phyloP scores from a whole-genome alignment of 164 flowering plant genomes.

The Aristolochia contorta region DNA sequence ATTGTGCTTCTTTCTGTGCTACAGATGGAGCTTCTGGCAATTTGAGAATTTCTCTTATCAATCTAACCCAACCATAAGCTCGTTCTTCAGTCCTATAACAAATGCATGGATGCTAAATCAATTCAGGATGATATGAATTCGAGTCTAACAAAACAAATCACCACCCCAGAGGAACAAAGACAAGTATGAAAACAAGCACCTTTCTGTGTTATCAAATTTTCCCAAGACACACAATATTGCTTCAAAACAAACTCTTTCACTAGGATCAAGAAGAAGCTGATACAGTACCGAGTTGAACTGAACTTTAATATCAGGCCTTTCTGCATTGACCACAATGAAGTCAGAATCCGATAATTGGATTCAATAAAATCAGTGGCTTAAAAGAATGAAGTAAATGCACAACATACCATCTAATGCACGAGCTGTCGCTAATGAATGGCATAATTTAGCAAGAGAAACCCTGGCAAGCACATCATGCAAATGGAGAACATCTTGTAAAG shows the following conservation, averaged over 20 bases:
- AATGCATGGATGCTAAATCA: background rate
- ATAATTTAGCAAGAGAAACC: slow-evolving; percentile 87
- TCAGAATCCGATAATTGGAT: background rate
- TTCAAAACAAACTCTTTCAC: slow-evolving; percentile 99
- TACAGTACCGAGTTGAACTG: slow-evolving; percentile 85
- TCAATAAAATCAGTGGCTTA: background rate
- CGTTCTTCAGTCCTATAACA: slow-evolving; percentile 79
- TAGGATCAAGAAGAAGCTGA: slow-evolving; percentile 96
- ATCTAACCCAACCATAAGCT: slow-evolving; percentile 96
- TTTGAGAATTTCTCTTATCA: slow-evolving; percentile 90
- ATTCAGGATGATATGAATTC: background rate
- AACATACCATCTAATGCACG: slow-evolving; percentile 82
- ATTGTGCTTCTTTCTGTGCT: slow-evolving; percentile 47
- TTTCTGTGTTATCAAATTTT: slow-evolving; percentile 72
- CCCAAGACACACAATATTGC: slow-evolving; percentile 91
- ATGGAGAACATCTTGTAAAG: slow-evolving; percentile 90
- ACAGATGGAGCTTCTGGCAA: slow-evolving; percentile 86
- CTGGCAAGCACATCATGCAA: slow-evolving; percentile 98
- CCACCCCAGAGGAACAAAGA: background rate
- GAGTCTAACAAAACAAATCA: background rate
- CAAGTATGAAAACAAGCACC: slow-evolving; percentile 29
- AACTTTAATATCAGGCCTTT: slow-evolving; percentile 86
- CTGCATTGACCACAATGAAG: slow-evolving; percentile 29
- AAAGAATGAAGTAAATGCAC: background rate
- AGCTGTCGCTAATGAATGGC: slow-evolving; percentile 81